Conservation (phyloP, 1,139 yeast genomes). For the Blastobotrys arbuscula region DNA sequence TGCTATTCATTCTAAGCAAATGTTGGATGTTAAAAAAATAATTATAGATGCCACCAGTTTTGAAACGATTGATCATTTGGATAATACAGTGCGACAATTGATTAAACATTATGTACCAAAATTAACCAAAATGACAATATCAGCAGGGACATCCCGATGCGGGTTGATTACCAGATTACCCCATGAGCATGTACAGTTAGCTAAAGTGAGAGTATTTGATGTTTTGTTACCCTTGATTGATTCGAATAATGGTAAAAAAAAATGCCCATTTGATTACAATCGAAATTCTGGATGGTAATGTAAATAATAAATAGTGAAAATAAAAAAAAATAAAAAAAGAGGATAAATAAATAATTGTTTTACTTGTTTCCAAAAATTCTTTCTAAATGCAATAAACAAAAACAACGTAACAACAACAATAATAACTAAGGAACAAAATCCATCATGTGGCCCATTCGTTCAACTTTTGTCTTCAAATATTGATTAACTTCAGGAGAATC, state of each 20-base stretch:
- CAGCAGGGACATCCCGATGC: neutral
- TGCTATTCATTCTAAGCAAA: neutral
- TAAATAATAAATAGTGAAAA: neutral
- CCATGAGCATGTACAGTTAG: neutral
- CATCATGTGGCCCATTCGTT: constrained; percentile 92
- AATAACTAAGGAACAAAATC: neutral
- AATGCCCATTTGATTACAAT: neutral
- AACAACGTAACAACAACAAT: neutral
- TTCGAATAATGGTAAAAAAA: neutral
- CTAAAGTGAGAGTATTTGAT: neutral
- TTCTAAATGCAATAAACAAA: neutral
- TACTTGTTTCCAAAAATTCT: too few species aligned
- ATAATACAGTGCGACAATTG: neutral
- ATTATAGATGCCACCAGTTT: neutral
- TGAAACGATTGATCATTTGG: neutral
- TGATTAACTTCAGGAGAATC: constrained; percentile 84
- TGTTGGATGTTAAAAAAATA: neutral
- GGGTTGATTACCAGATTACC: neutral
- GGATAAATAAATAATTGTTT: neutral
- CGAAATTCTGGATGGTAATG: neutral
- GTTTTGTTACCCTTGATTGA: neutral
- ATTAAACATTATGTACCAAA: neutral
- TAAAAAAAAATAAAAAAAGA: neutral
- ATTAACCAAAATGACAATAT: neutral
- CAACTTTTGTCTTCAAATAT: constrained; percentile 86